Evolutionary conservation across 1,284 basidiomycete genomes (phyloP).

Genomic region (Irpex sp.): DNA sequence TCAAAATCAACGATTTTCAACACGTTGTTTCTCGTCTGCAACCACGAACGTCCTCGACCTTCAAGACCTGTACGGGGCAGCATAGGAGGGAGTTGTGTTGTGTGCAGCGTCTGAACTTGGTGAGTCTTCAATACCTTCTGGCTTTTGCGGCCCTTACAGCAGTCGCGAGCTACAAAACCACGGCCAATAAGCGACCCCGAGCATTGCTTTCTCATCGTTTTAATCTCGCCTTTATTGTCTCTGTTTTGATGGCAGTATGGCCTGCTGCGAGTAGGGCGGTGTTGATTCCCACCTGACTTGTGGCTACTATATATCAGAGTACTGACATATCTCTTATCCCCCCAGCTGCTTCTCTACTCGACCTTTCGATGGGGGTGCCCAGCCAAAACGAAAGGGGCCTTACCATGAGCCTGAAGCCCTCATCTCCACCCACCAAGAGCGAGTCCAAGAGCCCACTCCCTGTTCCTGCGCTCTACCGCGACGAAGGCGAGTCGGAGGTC

Average conservation of each 20-base stretch:
- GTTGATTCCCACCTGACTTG: neutral
- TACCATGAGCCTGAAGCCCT: neutral
- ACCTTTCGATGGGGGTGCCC: no score
- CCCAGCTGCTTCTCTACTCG: neutral
- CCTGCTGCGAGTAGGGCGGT: neutral
- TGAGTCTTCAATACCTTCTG: neutral
- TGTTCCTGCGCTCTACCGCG: neutral
- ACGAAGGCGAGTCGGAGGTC: neutral
- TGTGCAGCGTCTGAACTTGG: neutral
- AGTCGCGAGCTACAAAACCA: no score
- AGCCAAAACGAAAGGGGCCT: no score
- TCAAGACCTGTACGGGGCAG: neutral
- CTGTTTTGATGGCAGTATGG: neutral
- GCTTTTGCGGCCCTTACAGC: no score
- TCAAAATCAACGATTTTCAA: conserved; percentile 1
- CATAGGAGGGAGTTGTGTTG: neutral
- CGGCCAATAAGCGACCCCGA: no score
- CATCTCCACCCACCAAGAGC: neutral
- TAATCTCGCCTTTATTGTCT: neutral
- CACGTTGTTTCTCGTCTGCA: neutral
- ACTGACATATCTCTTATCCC: neutral
- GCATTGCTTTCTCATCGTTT: no score
- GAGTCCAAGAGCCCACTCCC: neutral
- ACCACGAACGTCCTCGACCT: neutral
- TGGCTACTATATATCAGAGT: neutral